Conservation (phyloP, 495 filamentous ascomycete genomes). For the Eremomyces bilateralis region DNA sequence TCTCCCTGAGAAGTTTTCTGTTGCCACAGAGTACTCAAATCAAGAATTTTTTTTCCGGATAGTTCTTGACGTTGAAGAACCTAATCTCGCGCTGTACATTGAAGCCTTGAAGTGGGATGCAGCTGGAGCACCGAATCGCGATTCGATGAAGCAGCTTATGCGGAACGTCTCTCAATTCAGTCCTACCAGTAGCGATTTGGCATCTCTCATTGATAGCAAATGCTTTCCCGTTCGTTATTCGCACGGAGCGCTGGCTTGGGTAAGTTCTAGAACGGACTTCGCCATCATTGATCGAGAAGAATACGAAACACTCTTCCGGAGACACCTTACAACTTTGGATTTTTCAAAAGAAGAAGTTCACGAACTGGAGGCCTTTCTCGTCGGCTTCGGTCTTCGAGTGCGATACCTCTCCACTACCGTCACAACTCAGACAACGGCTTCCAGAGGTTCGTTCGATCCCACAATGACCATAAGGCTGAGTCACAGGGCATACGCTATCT, state of each 20-base stretch:
- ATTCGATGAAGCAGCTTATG: too few relatives aligned
- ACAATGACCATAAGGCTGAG: slow-evolving; percentile 1
- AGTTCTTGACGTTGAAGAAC: background rate
- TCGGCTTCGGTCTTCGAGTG: background rate
- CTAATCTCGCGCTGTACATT: slow-evolving; percentile 2
- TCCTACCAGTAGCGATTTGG: background rate
- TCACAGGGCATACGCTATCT: slow-evolving; percentile 1
- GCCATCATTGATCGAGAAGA: slow-evolving; percentile 1
- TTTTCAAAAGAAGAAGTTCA: slow-evolving; percentile 2
- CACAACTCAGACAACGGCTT: background rate
- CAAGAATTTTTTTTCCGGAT: background rate
- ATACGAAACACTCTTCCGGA: background rate
- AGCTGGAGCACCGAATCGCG: background rate
- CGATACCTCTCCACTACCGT: slow-evolving; percentile 1
- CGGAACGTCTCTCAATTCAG: background rate
- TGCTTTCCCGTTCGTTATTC: background rate
- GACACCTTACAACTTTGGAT: background rate
- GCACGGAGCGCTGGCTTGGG: background rate
- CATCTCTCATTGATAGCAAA: background rate
- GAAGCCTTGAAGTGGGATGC: background rate
- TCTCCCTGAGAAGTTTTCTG: slow-evolving; percentile 1
- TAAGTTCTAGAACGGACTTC: background rate
- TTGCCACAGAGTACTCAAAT: slow-evolving; percentile 1
- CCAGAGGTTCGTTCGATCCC: background rate
- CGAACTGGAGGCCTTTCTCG: background rate